Base-by-base conservation (phyloP, 305 asterid genomes). In the Ilex paraguariensis region DNA sequence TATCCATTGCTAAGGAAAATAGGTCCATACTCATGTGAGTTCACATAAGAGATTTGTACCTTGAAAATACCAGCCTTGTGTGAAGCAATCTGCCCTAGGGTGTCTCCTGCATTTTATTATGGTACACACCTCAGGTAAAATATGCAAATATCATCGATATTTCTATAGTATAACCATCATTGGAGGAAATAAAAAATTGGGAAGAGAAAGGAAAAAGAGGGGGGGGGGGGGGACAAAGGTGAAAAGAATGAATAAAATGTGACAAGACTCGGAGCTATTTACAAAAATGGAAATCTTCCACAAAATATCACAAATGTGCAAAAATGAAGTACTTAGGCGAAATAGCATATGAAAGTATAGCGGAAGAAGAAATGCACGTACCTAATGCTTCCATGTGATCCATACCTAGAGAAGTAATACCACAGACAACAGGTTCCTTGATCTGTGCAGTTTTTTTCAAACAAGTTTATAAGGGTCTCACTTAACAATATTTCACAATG, bases 21-120 rank as follows among this genome's bases (percentile, higher is more conserved):
- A 51, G 64, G 31, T 32, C 58, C 44, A 48, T 53, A 57, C 44
- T 40, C 46, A 49, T 72, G 59, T 39, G 55, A 70, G 59, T 65
- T 68, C 57, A 54, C 42, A 56, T 30, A 66, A 72, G 63, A 64
- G 73, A 15, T 51, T 28, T 54, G 63, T 71, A 91, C 98, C 96
- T 88, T 91, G 56, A 91, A 76, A 62, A 88, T 91, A 67, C 98
- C 98, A 60, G 96, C 96, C 77, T 91, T 91, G 65, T 91, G 96
- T 71, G 91, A 82, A 66, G 98, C 95, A 80, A 88, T 91, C 83
- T 75, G 60, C 57, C 54, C 79, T 52, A 88, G 79, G 15, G 95
- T 88, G 75, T 83, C 78, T 61, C 98, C 98, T 91, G 79, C 71
- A 65, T 70, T 61, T 61, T 65, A 61, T 57, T 44, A 56, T 54